Evolutionary conservation across 2,329 filamentous ascomycete species (phyloP).

Genomic region (Leptographium radiaticola): DNA sequence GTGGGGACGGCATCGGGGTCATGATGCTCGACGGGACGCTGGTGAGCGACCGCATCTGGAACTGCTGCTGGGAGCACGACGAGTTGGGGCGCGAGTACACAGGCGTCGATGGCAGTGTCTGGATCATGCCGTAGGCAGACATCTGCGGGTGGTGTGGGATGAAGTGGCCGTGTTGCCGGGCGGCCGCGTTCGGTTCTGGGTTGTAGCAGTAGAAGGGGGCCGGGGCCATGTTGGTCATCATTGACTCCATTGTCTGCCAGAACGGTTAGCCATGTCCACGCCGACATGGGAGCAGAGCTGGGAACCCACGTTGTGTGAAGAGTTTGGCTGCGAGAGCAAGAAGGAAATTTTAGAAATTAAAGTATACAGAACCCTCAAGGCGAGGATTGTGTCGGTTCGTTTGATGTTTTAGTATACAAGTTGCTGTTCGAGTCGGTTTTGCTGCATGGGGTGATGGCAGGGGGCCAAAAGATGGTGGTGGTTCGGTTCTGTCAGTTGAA

Average conservation of each 20-base stretch:
- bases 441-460: slow-evolving; percentile 14
- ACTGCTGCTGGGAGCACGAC: slow-evolving; percentile 43
- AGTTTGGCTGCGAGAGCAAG: slow-evolving; percentile 15
- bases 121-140: slow-evolving; percentile 40
- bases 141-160: slow-evolving; percentile 43
- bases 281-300: background rate
- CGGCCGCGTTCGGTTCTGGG: slow-evolving; percentile 59
- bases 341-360: slow-evolving; percentile 11
- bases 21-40: slow-evolving; percentile 23
- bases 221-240: slow-evolving; percentile 51
- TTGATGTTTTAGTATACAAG: slow-evolving; percentile 16
- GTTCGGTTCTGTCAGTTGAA: slow-evolving; percentile 18
- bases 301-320: background rate
- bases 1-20: slow-evolving; percentile 3
- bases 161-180: slow-evolving; percentile 65
- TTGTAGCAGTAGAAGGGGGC: slow-evolving; percentile 80
- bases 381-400: background rate
- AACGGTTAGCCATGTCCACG: background rate
- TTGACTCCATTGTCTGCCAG: slow-evolving; percentile 45
- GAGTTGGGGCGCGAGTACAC: slow-evolving; percentile 54
- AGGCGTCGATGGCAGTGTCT: slow-evolving; percentile 47
- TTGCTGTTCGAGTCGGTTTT: slow-evolving; percentile 7
- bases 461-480: slow-evolving; percentile 26
- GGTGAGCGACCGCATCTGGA: slow-evolving; percentile 37
- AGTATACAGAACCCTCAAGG: background rate